These are phyloP conservation scores for Dipteronia sinensis DNA, from an alignment of 345 rosid species.

Conservation along the genomic window DNA sequence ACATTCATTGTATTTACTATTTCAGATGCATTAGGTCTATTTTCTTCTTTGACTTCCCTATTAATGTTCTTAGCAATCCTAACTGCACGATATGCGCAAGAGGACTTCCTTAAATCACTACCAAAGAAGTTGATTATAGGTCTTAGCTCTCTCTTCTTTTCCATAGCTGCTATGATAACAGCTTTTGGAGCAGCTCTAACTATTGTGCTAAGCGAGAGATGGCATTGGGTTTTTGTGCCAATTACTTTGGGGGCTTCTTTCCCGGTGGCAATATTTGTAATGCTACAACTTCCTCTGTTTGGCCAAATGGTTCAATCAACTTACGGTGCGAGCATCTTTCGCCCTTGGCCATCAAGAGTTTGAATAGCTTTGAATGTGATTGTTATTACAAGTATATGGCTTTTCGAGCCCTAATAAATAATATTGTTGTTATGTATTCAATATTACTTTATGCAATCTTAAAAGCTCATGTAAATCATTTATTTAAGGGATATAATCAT, in stretches of 20 bases:
- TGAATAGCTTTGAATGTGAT: no score
- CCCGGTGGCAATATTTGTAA: neutral
- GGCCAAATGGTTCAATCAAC: neutral
- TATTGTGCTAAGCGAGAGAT: neutral
- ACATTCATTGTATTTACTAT: conserved; percentile 17
- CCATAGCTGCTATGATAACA: conserved; percentile 22
- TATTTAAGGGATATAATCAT: no score
- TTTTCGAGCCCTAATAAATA: no score
- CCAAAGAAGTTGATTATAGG: conserved; percentile 20
- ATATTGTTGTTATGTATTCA: no score
- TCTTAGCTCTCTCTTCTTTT: conserved; percentile 14
- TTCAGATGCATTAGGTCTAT: conserved; percentile 15
- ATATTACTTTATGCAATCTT: no score
- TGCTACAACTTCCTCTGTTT: neutral
- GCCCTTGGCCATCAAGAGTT: neutral
- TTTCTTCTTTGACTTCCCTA: conserved; percentile 17
- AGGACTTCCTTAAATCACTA: conserved; percentile 15
- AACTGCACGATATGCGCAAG: conserved; percentile 18
- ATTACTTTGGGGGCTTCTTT: neutral
- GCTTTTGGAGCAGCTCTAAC: conserved; percentile 12
- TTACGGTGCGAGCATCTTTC: conserved; percentile 4
- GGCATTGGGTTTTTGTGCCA: neutral
- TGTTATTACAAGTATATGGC: no score
- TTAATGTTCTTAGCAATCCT: conserved; percentile 24
- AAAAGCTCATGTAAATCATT: no score